Evolutionary conservation across 1,284 basidiomycete genomes (phyloP), one percentile per base, ranked within the genome.

Genomic region (Pholiota adiposa): DNA sequence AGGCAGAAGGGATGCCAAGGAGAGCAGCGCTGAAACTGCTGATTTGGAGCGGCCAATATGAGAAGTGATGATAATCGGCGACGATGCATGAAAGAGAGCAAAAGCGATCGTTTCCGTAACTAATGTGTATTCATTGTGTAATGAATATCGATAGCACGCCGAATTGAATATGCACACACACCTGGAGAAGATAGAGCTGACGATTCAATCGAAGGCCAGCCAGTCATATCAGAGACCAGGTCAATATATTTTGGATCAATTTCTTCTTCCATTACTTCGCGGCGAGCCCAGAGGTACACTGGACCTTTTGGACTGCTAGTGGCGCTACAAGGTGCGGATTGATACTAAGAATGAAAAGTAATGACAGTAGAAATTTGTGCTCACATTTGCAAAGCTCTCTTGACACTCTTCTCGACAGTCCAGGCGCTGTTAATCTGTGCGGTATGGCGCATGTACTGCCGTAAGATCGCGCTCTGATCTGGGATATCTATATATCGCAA

Each of bases 381-480:
- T 18, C 66, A 87, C 86, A 87, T 84, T 67, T 90, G 88, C 48
- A 90, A 70, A 0, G 85, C 82, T 36, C 89, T 78, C 53, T 83
- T 72, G 2, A 89, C 75, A 6, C 81, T 75, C 58, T 83, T 77
- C 1, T 80, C 72, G 4, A 82, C 73, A 41, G 79, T 84, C 61
- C 73, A 80, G 0, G 82, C 81, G 59, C 83, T 85, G 43, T 79
- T 66, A 8, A 91, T 82, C 61, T 90, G 85, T 0, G 80, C 76
- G 1, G 84, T 83, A 66, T 81, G 83, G 8, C 88, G 78, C 87
- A 90, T 90, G 70, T 90, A 90, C 65, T 88, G 88, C 4, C 89
- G 80, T 27, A 89, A 81, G 58, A 90, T 88, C 3, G 81, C 77
- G 1, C 86, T 69, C 64, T 90, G 88, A 69, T 90, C 88, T 21